Conservation (phyloP, 495 filamentous ascomycete species). For the Beverwykella pulmonaria region DNA sequence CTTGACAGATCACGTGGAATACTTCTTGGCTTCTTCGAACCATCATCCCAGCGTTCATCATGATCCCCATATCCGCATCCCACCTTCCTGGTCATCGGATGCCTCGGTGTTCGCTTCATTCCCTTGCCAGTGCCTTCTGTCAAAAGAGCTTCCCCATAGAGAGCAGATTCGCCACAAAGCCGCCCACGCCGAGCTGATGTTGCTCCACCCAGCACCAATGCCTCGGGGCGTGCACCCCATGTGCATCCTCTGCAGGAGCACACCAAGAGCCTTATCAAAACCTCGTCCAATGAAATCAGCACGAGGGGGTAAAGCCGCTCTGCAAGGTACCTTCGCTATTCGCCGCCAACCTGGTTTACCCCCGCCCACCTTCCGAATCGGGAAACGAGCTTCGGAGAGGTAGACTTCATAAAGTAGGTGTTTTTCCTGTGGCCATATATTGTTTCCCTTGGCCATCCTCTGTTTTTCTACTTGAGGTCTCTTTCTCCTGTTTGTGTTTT, state of each 20-base stretch:
- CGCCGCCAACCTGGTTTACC: conserved; percentile 9
- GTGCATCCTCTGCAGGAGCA: neutral
- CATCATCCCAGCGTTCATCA: neutral
- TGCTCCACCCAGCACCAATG: neutral
- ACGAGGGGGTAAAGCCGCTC: conserved; percentile 25
- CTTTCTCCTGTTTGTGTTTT: neutral
- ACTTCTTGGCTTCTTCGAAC: neutral
- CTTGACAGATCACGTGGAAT: neutral
- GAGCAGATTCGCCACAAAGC: neutral
- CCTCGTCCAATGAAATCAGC: conserved; percentile 28
- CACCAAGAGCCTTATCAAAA: conserved; percentile 16
- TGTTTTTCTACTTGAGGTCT: neutral
- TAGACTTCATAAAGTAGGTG: conserved; percentile 10
- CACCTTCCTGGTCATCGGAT: neutral
- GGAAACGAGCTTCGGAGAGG: conserved; percentile 31
- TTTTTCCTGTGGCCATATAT: neutral
- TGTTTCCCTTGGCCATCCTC: neutral
- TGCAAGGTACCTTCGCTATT: conserved; percentile 33
- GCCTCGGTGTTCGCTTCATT: neutral
- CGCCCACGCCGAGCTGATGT: neutral
- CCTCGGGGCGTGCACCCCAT: conserved; percentile 5
- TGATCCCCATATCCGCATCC: neutral
- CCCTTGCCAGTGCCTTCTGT: too few species aligned
- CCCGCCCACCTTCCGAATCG: conserved; percentile 26
- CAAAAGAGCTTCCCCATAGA: too few species aligned